Evolutionary conservation across 805 yeast genomes (phyloP), one percentile per base, ranked within the genome.

Genomic region (Kuraishia cidri): DNA sequence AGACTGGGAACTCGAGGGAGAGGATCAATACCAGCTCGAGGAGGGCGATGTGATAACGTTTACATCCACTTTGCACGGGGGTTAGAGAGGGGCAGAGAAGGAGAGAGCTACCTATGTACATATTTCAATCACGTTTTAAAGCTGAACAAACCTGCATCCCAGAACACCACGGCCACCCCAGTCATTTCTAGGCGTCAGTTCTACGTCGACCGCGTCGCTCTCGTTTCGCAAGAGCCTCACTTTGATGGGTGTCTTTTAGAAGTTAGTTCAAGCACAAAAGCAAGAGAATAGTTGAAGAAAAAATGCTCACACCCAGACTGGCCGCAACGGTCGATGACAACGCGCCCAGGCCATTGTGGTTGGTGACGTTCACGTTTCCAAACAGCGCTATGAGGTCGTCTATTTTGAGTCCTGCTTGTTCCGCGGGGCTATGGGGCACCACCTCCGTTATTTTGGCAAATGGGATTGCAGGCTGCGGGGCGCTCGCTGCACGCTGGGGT

Each of bases 1-100:
- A 0, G 98, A 90, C 58, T 90, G 97, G 97, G 98, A 90, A 48
- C 58, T 90, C 10, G 94, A 87, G 52, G 97, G 86, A 8, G 87
- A 79, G 54, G 87, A 84, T 45, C 80, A 73, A 7, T 87, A 87
- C 47, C 74, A 65, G n/a, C 53, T 92, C 11, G 81, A 84, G 53
- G 58, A 69, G 30, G 79, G 82, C 9, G 98, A 90, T 54, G 65
- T 73, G 15, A 69, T 90, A 25, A 75, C 94, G 3, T 90, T 90
- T 48, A 90, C 97, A 2, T 82, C 94, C 26, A 92, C 98, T 3
- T 62, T 90, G 39, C 98, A 90, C 46, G 98, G 98, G 4, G 98
- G 98, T 30, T 90, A 50, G 48, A n/a, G n/a, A n/a, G n/a, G n/a
- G n/a, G n/a, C n/a, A n/a, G n/a, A n/a, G n/a, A n/a, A n/a, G n/a